Evolutionary conservation across 108 stramenopile genomes (phyloP), one percentile per base, ranked within the genome.

Genomic region (Skeletonema potamos): DNA sequence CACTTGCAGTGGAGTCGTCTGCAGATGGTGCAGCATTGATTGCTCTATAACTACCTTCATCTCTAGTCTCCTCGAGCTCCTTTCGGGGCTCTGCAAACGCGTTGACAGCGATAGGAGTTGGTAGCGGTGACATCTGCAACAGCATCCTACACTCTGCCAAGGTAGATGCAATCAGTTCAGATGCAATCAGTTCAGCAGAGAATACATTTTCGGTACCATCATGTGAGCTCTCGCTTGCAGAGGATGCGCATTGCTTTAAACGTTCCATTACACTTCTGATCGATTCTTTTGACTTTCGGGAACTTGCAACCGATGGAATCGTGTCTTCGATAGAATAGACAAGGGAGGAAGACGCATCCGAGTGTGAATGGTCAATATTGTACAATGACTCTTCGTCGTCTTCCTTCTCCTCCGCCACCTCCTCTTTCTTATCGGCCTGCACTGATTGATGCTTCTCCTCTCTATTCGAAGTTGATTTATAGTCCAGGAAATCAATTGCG

Each of bases 61-160:
- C 48, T 22, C 7, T 24, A 10, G 22, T 51, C 18, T 51, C 48
- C 1, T 9, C 48, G n/a, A n/a, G n/a, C 48, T 51, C 8, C 22
- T 51, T 51, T 8, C 22, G 9, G 20, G 48, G 48, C 6, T 51
- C 8, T 8, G 3, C n/a, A 22, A 51, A 20, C 22, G n/a, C 18
- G n/a, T 51, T 51, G 48, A 51, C 48, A 2, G 48, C 22, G 48
- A 51, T 17, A 2, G 76, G 68, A 27, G 77, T 66, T 26, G 77
- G 70, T 39, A 65, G 77, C 26, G 77, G 77, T 44, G 64, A 66
- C 77, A 78, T 70, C 48, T 66, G 56, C 13, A 78, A 36, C 13
- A 78, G 46, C 48, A 71, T 30, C 32, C 77, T 56, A 54, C 77
- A 78, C 29, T 78, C 77, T 27, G 77, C 77, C 32, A 78, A 36